Base-by-base conservation (phyloP, 2,329 filamentous ascomycete genomes). In the Botrytis galanthina region DNA sequence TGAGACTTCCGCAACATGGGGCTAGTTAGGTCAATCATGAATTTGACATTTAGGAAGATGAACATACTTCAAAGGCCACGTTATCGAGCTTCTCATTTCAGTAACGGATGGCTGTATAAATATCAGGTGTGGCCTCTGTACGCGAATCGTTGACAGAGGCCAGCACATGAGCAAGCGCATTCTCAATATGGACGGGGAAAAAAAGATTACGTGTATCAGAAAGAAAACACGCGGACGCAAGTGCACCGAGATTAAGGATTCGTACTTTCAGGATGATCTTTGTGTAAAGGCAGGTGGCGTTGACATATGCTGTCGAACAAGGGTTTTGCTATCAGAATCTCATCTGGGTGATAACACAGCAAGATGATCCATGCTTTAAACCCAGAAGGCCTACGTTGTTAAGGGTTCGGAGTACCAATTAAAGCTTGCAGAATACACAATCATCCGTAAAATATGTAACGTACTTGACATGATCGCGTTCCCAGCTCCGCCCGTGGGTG, bases 401-500 rank as follows among this genome's bases (percentile, higher is more conserved):
- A 2, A 18, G 14, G 6, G n/a, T 12, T 9, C 14, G 48, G 29
- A 18, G 18, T 39, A 10, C 12, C 42, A 51, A n/a, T n/a, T 4
- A 37, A 18, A 4, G 16, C 12, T 37, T 37, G n/a, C 8, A 44
- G 4, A 14, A 54, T 29, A 9, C 3, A 16, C 26, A 6, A 54
- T 5, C 0, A 16, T 54, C 14, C 6, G 14, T 54, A 29, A 14
- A 14, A 16, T 18, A 29, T 29, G n/a, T 54, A n/a, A 29, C 16
- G 2, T 29, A 7, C 26, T 18, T 29, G n/a, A 54, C n/a, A n/a
- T n/a, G n/a, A n/a, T n/a, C n/a, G 5, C n/a, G 7, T 8, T 18
- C 12, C n/a, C 12, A 18, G 16, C 3, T 3, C 7, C 29, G 9
- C 22, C 35, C 0, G 0, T n/a, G 22, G 35, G 9, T 42, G 6